Evolutionary conservation across 148 eudicot genomes (phyloP).

Genomic region (Camellia sinensis): DNA sequence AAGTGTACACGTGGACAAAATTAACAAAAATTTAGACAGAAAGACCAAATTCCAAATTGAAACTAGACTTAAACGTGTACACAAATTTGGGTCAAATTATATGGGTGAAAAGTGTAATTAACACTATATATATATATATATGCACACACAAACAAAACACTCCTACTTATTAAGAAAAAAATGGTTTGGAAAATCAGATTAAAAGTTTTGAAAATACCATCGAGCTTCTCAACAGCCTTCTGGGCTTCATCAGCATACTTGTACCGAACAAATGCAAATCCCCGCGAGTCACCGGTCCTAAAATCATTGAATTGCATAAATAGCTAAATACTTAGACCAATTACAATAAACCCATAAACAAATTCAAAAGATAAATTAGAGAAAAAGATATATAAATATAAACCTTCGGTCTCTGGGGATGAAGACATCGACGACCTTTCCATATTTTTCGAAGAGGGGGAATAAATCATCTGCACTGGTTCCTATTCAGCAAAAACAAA

Average conservation of each 20-base stretch:
- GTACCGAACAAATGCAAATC: conserved; percentile 94
- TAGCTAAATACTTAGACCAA: neutral
- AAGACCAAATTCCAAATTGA: no score
- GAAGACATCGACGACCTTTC: conserved; percentile 79
- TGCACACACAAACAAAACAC: neutral
- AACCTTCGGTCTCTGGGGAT: conserved; percentile 79
- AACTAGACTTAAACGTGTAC: no score
- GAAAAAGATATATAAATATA: neutral
- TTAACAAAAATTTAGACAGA: no score
- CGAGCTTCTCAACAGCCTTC: conserved; percentile 89
- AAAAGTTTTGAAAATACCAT: conserved; percentile 41
- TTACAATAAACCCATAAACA: neutral
- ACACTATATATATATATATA: no score
- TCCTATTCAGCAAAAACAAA: conserved; percentile 26
- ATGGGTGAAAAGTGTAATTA: no score
- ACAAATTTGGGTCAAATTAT: no score
- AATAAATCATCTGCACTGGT: conserved; percentile 71
- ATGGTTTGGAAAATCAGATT: neutral
- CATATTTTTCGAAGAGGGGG: conserved; percentile 74
- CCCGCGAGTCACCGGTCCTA: conserved; percentile 95
- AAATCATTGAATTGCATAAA: neutral
- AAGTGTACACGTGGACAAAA: no score
- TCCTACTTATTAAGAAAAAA: neutral
- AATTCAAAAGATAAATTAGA: neutral
- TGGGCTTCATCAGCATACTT: conserved; percentile 89